A percentile compares a stretch with the other conserved stretches of the same genome.
Evolutionary conservation across 306 rosid species (phyloP).

Genomic region (Quercus bicolor): DNA sequence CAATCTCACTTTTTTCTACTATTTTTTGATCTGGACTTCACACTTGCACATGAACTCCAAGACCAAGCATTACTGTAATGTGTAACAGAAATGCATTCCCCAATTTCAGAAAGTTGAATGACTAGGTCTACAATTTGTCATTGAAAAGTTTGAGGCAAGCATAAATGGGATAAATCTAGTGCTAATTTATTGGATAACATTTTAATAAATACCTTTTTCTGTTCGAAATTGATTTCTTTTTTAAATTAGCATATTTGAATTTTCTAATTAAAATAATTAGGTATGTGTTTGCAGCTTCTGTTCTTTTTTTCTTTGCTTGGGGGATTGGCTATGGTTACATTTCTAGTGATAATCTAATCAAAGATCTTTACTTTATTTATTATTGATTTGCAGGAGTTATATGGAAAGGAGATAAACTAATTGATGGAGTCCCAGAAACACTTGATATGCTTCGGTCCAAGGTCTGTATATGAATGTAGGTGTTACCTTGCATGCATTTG

Average conservation of each 20-base stretch:
- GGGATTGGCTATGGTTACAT: not conserved
- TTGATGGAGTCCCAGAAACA: conserved; percentile 92
- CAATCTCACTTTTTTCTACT: not conserved
- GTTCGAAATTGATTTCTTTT: not conserved
- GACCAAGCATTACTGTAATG: not conserved
- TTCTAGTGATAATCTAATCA: not conserved
- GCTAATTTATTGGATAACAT: not conserved
- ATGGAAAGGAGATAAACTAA: conserved; percentile 97
- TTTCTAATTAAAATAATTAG: not conserved
- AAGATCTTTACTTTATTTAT: not conserved
- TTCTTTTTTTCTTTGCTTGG: not conserved
- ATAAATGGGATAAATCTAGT: not conserved
- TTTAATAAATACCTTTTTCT: not conserved
- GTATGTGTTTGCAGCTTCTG: not conserved
- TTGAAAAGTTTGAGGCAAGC: not conserved
- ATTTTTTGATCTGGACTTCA: not conserved
- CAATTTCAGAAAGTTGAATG: not conserved
- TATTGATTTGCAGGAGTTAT: conserved; percentile 72
- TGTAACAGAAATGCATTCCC: not conserved
- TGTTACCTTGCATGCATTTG: conserved; percentile 7
- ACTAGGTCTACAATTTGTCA: not conserved
- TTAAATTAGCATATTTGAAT: not conserved
- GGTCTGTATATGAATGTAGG: conserved; percentile 47
- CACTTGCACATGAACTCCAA: not conserved
- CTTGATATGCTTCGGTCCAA: conserved; percentile 91